Conservation (phyloP, 441 rosid genomes). For the Aleurites moluccanus region DNA sequence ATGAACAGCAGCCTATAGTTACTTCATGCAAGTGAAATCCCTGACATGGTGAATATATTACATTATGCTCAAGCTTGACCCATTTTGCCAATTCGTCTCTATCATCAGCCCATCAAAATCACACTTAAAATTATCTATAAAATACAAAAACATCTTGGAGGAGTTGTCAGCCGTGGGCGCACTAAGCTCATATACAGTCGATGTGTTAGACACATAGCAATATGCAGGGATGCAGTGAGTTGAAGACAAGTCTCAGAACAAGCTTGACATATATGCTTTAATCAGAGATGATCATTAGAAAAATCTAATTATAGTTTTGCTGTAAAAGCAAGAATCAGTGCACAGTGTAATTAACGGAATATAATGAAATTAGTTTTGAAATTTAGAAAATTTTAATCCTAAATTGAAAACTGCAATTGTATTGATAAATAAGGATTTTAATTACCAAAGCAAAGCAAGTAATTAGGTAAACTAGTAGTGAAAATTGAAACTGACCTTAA, state of each 20-base stretch:
- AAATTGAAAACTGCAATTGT: no score
- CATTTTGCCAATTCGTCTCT: not conserved
- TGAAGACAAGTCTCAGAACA: no score
- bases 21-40: not conserved
- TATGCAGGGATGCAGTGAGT: not conserved
- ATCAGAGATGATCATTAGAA: not conserved
- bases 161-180: not conserved
- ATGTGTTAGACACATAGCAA: not conserved
- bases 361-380: no score
- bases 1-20: not conserved
- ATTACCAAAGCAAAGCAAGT: no score
- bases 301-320: not conserved
- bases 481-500: slow-evolving; percentile 46
- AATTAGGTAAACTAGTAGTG: no score
- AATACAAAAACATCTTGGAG: not conserved
- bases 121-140: not conserved
- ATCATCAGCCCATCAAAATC: not conserved
- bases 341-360: no score
- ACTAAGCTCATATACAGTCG: not conserved
- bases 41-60: not conserved
- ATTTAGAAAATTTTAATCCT: no score
- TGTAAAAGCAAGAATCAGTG: not conserved
- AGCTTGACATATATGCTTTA: not conserved
- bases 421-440: no score
- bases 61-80: not conserved